Evolutionary conservation across 2,329 filamentous ascomycete genomes (phyloP).

Genomic region (Fusarium armeniacum): DNA sequence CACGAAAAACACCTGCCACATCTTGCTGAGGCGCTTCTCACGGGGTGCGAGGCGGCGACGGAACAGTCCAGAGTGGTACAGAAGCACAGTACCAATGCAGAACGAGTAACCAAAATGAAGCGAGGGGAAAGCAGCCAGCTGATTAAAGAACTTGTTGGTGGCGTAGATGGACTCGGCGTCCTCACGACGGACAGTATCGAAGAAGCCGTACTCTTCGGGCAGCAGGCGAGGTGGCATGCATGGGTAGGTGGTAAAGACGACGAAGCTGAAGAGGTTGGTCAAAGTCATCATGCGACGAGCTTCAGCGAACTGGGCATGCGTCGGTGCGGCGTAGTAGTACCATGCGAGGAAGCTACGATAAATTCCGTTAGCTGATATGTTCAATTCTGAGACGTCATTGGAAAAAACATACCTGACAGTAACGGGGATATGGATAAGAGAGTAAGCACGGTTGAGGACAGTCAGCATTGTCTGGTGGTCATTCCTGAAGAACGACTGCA

Average conservation of each 20-base stretch:
- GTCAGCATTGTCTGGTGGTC: conserved; percentile 67
- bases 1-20: conserved; percentile 49
- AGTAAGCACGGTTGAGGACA: conserved; percentile 70
- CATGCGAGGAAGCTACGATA: conserved; percentile 70
- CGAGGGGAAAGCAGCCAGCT: conserved; percentile 70
- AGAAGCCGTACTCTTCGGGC: conserved; percentile 69
- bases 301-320: conserved; percentile 54
- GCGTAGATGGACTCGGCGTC: conserved; percentile 72
- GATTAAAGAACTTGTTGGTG: conserved; percentile 69
- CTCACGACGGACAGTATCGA: conserved; percentile 67
- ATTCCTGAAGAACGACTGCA: conserved; percentile 70
- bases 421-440: conserved; percentile 71
- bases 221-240: conserved; percentile 71
- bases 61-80: conserved; percentile 66
- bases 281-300: conserved; percentile 62
- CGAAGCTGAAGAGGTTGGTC: conserved; percentile 68
- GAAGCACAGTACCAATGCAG: conserved; percentile 65
- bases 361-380: not conserved
- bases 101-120: conserved; percentile 71
- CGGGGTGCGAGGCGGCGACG: conserved; percentile 49
- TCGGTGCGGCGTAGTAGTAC: conserved; percentile 71
- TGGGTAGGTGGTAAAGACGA: conserved; percentile 68
- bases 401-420: conserved; percentile 64
- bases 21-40: conserved; percentile 51
- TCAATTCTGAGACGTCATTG: not conserved